Percentiles rank a stretch among this genome's conserved stretches.
phyloP scores from a whole-genome alignment of 345 rosid species.

The Bretschneidera sinensis region DNA sequence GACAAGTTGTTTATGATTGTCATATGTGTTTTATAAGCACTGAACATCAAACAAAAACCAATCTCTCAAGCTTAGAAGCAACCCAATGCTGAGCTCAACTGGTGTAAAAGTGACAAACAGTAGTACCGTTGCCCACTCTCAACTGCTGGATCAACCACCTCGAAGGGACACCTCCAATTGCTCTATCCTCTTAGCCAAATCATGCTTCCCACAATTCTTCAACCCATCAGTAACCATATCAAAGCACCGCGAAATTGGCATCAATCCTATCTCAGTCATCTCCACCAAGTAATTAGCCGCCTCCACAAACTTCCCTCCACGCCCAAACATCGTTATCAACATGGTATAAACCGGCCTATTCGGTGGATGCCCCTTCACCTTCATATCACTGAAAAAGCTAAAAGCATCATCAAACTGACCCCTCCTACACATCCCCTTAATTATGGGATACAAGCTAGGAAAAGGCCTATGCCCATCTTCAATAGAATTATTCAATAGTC shows the following conservation, averaged over 20 bases:
- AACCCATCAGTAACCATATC: slow-evolving; percentile 88
- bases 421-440: slow-evolving; percentile 66
- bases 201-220: slow-evolving; percentile 83
- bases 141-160: slow-evolving; percentile 41
- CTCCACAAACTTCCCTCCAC: slow-evolving; percentile 76
- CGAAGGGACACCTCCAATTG: slow-evolving; percentile 66
- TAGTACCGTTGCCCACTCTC: too few species aligned
- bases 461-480: slow-evolving; percentile 87
- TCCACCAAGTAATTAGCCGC: slow-evolving; percentile 80
- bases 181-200: slow-evolving; percentile 70
- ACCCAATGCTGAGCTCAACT: too few species aligned
- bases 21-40: too few species aligned
- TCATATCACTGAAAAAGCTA: slow-evolving; percentile 85
- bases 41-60: too few species aligned
- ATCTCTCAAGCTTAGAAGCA: too few species aligned
- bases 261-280: slow-evolving; percentile 90
- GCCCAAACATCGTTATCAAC: slow-evolving; percentile 89
- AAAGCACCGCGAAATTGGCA: slow-evolving; percentile 77
- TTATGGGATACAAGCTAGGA: slow-evolving; percentile 84
- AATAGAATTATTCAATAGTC: slow-evolving; percentile 49
- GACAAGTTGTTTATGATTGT: too few species aligned
- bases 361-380: slow-evolving; percentile 79
- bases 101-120: too few species aligned
- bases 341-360: slow-evolving; percentile 86
- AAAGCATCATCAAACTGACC: slow-evolving; percentile 85